Percentiles rank a stretch among this genome's conserved stretches.
These are phyloP conservation scores for Rhizoclosmatium globosum DNA, from an alignment of 192 early-diverging fungal species.

Conservation along the genomic window DNA sequence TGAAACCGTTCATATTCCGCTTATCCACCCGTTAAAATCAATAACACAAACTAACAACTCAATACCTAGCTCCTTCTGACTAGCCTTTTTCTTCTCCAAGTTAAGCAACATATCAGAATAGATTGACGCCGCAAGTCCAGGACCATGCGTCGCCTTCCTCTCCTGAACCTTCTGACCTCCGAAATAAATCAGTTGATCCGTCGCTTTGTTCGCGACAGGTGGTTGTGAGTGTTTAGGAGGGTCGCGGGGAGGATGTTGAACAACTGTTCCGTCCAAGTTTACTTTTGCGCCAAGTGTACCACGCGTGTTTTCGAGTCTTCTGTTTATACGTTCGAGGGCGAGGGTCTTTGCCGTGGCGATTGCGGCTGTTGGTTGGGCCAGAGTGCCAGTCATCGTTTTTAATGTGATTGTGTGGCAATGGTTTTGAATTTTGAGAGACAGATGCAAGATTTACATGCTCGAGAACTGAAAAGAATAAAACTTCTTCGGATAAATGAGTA, in stretches of 20 bases:
- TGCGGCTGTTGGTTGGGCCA: background rate
- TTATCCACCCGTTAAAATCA: background rate
- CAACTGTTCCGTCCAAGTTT: conserved; percentile 29
- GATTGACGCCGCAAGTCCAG: conserved; percentile 30
- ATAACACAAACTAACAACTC: background rate
- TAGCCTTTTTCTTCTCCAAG: conserved; percentile 34
- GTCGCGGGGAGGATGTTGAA: background rate
- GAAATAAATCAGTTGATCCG: conserved; percentile 14
- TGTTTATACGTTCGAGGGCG: conserved; percentile 24
- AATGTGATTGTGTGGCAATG: too few species aligned
- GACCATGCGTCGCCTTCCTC: conserved; percentile 12
- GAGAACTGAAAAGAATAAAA: too few species aligned
- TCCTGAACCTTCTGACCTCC: conserved; percentile 18
- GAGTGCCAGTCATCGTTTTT: too few species aligned
- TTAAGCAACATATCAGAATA: conserved; percentile 23
- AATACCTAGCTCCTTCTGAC: conserved; percentile 22
- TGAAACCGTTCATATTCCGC: conserved; percentile 27
- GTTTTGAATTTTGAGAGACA: too few species aligned
- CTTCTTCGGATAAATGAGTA: too few species aligned
- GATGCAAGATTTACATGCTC: too few species aligned
- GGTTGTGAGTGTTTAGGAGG: background rate
- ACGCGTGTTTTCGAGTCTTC: conserved; percentile 26
- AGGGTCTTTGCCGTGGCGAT: background rate
- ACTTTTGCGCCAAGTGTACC: conserved; percentile 25
- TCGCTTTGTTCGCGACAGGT: background rate